Conservation (phyloP, 2,329 filamentous ascomycete genomes). For the Fusarium sp. region DNA sequence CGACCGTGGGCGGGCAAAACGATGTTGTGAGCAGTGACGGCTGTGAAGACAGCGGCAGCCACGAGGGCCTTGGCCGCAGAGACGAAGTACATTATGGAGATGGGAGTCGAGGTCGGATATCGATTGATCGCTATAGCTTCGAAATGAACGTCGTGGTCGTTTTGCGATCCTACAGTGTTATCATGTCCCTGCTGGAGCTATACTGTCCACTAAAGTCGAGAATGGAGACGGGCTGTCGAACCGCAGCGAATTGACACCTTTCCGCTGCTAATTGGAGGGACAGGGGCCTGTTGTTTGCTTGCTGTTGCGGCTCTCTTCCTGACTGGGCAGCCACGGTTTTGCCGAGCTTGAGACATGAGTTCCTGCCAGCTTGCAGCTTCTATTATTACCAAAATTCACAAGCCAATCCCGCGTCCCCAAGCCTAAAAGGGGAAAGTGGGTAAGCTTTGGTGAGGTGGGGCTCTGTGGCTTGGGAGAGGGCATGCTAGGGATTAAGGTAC, state of each 20-base stretch:
- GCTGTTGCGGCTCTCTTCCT: slow-evolving; percentile 21
- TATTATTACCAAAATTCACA: slow-evolving; percentile 23
- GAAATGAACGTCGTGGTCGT: slow-evolving; percentile 31
- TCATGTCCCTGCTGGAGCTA: slow-evolving; percentile 35
- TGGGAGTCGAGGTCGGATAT: slow-evolving; percentile 8
- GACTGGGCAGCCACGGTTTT: slow-evolving; percentile 40
- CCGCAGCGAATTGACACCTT: slow-evolving; percentile 50
- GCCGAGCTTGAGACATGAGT: slow-evolving; percentile 27
- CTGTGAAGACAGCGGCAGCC: slow-evolving; percentile 61
- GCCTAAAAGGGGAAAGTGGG: slow-evolving; percentile 40
- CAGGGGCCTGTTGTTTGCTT: slow-evolving; percentile 5
- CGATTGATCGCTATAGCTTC: slow-evolving; percentile 16
- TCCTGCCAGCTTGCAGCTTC: slow-evolving; percentile 38
- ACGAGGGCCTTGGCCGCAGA: slow-evolving; percentile 58
- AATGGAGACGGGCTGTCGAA: slow-evolving; percentile 16
- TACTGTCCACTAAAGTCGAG: slow-evolving; percentile 27
- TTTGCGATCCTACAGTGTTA: slow-evolving; percentile 26
- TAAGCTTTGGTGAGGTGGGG: not conserved
- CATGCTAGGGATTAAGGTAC: slow-evolving; percentile 12
- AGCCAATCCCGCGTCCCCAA: slow-evolving; percentile 32
- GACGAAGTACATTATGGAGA: slow-evolving; percentile 47
- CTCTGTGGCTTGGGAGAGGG: slow-evolving; percentile 32
- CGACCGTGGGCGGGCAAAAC: slow-evolving; percentile 91
- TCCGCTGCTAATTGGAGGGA: slow-evolving; percentile 39
- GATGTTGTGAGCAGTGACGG: slow-evolving; percentile 90